Conservation (phyloP, 2,329 filamentous ascomycete species). For the Colletotrichum sp. region DNA sequence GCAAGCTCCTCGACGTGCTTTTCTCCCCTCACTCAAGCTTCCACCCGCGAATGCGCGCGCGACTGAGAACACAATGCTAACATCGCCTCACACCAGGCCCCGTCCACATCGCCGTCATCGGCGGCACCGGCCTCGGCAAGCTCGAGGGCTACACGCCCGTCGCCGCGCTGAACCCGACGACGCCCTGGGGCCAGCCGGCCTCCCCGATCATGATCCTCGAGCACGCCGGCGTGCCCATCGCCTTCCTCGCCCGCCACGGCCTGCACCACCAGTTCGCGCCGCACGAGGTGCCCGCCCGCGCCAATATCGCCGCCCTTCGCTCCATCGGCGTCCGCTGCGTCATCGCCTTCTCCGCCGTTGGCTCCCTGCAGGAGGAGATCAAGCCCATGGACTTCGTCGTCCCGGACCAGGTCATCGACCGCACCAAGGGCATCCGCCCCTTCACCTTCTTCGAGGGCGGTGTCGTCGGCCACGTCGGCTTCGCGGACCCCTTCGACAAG, state of each 20-base stretch:
- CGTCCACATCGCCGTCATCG: slow-evolving; percentile 87
- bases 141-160: slow-evolving; percentile 88
- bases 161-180: slow-evolving; percentile 75
- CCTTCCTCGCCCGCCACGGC: slow-evolving; percentile 94
- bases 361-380: slow-evolving; percentile 89
- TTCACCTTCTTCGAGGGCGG: slow-evolving; percentile 97
- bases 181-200: slow-evolving; percentile 86
- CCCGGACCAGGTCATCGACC: slow-evolving; percentile 95
- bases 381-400: slow-evolving; percentile 96
- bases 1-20: slow-evolving; percentile 22
- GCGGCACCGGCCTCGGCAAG: slow-evolving; percentile 89
- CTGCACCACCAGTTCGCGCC: slow-evolving; percentile 87
- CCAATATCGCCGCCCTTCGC: slow-evolving; percentile 97
- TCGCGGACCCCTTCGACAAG: slow-evolving; percentile 93
- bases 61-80: not conserved
- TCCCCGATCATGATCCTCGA: slow-evolving; percentile 84
- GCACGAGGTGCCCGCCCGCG: slow-evolving; percentile 91
- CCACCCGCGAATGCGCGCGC: not conserved
- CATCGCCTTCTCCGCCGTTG: slow-evolving; percentile 95
- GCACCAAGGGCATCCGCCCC: slow-evolving; percentile 91
- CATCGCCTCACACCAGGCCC: slow-evolving; percentile 50
- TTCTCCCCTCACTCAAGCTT: not conserved
- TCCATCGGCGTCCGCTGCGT: slow-evolving; percentile 87
- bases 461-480: slow-evolving; percentile 91
- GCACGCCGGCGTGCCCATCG: slow-evolving; percentile 81